These are phyloP conservation scores for Sclerotiophoma versabilis DNA, from an alignment of 2,329 filamentous ascomycete genomes.

Conservation along the genomic window DNA sequence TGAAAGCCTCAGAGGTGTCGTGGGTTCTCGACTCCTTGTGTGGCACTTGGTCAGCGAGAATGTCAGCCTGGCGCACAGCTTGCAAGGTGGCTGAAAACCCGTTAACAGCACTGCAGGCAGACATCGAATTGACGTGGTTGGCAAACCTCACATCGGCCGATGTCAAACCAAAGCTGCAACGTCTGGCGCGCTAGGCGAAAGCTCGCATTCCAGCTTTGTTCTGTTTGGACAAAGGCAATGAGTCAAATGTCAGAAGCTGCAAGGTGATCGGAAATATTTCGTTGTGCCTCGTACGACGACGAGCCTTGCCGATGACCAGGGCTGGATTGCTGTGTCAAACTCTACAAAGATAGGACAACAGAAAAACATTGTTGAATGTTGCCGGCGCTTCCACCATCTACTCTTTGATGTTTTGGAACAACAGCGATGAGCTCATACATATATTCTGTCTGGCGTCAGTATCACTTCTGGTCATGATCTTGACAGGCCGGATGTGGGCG, in stretches of 20 bases:
- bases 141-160: conserved; percentile 7
- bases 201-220: neutral
- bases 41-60: neutral
- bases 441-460: neutral
- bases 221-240: conserved; percentile 14
- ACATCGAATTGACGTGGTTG: neutral
- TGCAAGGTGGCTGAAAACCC: neutral
- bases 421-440: neutral
- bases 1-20: neutral
- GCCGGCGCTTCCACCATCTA: neutral
- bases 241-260: conserved; percentile 21
- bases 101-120: neutral
- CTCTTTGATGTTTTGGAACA: neutral
- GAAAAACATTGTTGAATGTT: neutral
- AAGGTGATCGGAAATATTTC: conserved; percentile 10
- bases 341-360: neutral
- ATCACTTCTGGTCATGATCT: conserved; percentile 10
- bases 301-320: neutral
- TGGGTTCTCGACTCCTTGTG: neutral
- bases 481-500: conserved; percentile 30
- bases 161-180: conserved; percentile 9
- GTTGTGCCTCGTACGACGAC: conserved; percentile 17
- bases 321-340: neutral
- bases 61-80: conserved; percentile 1
- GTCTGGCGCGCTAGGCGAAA: conserved; percentile 10